Evolutionary conservation across 2,329 filamentous ascomycete genomes (phyloP).

Genomic region (Xylariaceae sp.): DNA sequence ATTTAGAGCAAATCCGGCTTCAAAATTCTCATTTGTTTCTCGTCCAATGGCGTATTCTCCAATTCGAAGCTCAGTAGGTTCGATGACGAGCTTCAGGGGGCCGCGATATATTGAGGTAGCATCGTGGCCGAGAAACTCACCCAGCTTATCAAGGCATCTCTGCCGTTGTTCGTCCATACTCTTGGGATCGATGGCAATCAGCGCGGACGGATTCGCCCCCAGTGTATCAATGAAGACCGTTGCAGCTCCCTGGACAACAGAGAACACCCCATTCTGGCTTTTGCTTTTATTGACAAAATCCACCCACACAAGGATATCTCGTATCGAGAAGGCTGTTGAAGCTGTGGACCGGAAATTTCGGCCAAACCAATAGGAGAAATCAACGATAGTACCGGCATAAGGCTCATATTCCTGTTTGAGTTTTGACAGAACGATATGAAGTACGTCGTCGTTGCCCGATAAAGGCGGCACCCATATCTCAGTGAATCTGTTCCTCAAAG

Average conservation of each 20-base stretch:
- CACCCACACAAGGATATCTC: conserved; percentile 90
- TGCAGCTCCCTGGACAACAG: conserved; percentile 76
- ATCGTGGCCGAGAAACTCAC: conserved; percentile 60
- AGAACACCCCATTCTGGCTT: conserved; percentile 42
- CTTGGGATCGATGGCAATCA: conserved; percentile 68
- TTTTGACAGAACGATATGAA: conserved; percentile 80
- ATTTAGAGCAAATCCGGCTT: conserved; percentile 70
- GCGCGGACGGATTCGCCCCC: conserved; percentile 87
- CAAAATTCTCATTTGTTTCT: conserved; percentile 43
- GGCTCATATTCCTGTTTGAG: conserved; percentile 52
- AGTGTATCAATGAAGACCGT: conserved; percentile 96
- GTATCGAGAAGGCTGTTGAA: conserved; percentile 76
- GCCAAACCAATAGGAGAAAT: conserved; percentile 92
- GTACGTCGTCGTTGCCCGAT: conserved; percentile 77
- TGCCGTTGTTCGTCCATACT: conserved; percentile 67
- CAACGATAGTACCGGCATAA: conserved; percentile 67
- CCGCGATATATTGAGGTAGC: conserved; percentile 62
- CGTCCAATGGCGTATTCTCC: conserved; percentile 70
- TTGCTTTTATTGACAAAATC: conserved; percentile 76
- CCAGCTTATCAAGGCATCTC: conserved; percentile 69
- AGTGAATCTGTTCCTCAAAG: conserved; percentile 91
- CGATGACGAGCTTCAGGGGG: conserved; percentile 54
- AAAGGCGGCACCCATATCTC: conserved; percentile 97
- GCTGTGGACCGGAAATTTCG: conserved; percentile 70
- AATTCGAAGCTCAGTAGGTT: conserved; percentile 55